Percentiles rank a stretch among this genome's conserved stretches.
These are phyloP conservation scores for Trichoderma erinaceum DNA, from an alignment of 495 filamentous ascomycete species.

Conservation along the genomic window DNA sequence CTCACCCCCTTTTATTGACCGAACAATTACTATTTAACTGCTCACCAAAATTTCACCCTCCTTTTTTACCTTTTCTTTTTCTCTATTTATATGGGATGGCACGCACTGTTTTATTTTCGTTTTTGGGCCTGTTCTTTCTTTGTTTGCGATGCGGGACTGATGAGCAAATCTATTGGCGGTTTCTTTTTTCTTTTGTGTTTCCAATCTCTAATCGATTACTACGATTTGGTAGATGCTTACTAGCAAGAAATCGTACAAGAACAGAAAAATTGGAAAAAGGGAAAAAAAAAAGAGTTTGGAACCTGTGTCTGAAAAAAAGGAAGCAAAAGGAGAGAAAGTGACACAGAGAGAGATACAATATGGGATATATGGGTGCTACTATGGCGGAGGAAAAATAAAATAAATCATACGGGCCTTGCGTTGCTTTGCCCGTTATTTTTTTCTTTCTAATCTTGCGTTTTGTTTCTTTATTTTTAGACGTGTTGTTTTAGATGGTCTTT, in stretches of 20 bases:
- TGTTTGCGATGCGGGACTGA: background rate
- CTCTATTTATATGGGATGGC: background rate
- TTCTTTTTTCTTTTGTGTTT: background rate
- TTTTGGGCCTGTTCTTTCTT: background rate
- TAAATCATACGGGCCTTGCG: too few species aligned
- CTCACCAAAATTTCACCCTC: background rate
- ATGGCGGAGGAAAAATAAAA: too few species aligned
- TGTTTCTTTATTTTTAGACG: too few species aligned
- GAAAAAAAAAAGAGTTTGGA: background rate
- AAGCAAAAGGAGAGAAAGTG: background rate
- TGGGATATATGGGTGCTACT: too few species aligned
- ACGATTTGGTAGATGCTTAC: background rate
- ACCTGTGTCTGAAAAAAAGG: background rate
- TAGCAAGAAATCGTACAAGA: background rate
- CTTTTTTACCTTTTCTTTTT: background rate
- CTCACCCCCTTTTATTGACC: background rate
- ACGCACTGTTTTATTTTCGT: background rate
- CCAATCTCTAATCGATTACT: background rate
- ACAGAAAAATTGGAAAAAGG: background rate
- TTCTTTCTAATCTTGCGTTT: too few species aligned
- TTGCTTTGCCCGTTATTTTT: too few species aligned
- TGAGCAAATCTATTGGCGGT: background rate
- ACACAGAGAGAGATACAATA: background rate
- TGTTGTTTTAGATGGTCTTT: too few species aligned
- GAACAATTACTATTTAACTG: background rate